These are phyloP conservation scores for Pseudocercospora fuligena DNA, from an alignment of 2,329 filamentous ascomycete species.

Conservation along the genomic window DNA sequence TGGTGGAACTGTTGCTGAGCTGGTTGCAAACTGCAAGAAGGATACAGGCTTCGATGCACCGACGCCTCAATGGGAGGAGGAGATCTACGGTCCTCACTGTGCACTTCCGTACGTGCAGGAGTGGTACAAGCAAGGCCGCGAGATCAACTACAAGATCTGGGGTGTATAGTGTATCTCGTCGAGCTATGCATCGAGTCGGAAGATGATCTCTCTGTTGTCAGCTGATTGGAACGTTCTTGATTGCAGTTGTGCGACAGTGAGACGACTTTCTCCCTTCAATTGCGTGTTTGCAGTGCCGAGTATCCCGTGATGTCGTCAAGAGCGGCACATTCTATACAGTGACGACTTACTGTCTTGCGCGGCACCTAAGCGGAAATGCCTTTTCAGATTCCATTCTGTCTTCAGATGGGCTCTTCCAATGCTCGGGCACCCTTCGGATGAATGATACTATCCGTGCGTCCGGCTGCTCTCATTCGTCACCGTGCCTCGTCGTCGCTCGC, in stretches of 20 bases:
- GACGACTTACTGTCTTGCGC: too few relatives aligned
- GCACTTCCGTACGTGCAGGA: constrained; percentile 35
- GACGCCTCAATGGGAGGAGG: constrained; percentile 33
- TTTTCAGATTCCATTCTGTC: too few relatives aligned
- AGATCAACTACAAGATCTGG: constrained; percentile 34
- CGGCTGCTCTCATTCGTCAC: background rate
- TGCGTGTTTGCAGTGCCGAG: too few relatives aligned
- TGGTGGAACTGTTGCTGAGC: constrained; percentile 32
- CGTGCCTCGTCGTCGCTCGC: background rate
- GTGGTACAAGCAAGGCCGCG: constrained; percentile 31
- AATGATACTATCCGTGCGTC: background rate
- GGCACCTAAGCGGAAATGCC: too few relatives aligned
- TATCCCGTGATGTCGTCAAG: too few relatives aligned
- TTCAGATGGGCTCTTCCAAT: too few relatives aligned
- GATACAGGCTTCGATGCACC: constrained; percentile 34
- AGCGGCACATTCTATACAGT: too few relatives aligned
- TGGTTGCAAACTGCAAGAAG: constrained; percentile 30
- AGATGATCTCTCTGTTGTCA: too few relatives aligned
- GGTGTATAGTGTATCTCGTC: constrained; percentile 16
- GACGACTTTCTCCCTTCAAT: background rate
- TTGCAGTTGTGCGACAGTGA: background rate
- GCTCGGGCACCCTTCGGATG: background rate
- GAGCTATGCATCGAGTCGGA: background rate
- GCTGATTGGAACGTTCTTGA: background rate
- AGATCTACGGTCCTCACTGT: constrained; percentile 35